Conservation (phyloP, 2,329 filamentous ascomycete genomes). For the Thermothelomyces thermophilus region DNA sequence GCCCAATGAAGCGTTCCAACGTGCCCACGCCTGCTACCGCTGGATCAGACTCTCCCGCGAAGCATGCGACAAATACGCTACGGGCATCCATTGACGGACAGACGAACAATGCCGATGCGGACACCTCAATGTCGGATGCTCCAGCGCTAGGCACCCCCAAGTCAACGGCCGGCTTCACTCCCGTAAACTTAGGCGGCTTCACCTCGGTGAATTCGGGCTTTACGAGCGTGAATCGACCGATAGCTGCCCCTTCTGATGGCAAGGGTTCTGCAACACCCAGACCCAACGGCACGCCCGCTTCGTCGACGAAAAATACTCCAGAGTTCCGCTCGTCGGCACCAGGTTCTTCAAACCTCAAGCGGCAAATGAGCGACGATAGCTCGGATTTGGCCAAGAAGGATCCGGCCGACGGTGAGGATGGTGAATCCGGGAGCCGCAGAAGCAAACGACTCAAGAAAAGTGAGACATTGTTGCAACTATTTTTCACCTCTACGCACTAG, state of each 20-base stretch:
- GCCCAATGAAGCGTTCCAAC: constrained; percentile 61
- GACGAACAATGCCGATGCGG: constrained; percentile 42
- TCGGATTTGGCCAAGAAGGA: constrained; percentile 45
- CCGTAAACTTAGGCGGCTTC: constrained; percentile 56
- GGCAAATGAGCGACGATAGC: constrained; percentile 61
- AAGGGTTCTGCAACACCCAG: constrained; percentile 58
- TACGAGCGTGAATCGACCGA: constrained; percentile 56
- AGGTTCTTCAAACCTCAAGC: constrained; percentile 60
- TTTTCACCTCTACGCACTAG: too few species aligned
- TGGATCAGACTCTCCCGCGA: constrained; percentile 60
- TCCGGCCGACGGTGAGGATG: constrained; percentile 47
- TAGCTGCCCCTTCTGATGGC: constrained; percentile 34
- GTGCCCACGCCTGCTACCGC: constrained; percentile 53
- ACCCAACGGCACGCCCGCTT: constrained; percentile 54
- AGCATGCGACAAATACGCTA: constrained; percentile 47
- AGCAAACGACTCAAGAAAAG: constrained; percentile 92
- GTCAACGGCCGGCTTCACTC: constrained; percentile 52
- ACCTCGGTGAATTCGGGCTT: constrained; percentile 68
- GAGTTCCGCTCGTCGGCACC: constrained; percentile 53
- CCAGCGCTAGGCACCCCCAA: constrained; percentile 34
- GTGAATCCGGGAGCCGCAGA: constrained; percentile 64
- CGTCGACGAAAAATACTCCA: constrained; percentile 58
- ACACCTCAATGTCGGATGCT: constrained; percentile 43
- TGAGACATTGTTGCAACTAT: constrained; percentile 35
- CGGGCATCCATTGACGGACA: constrained; percentile 43